Percentiles rank a stretch among this genome's conserved stretches.
Conservation (phyloP, 2,329 filamentous ascomycete genomes). For the Rhinocladiella similis region DNA sequence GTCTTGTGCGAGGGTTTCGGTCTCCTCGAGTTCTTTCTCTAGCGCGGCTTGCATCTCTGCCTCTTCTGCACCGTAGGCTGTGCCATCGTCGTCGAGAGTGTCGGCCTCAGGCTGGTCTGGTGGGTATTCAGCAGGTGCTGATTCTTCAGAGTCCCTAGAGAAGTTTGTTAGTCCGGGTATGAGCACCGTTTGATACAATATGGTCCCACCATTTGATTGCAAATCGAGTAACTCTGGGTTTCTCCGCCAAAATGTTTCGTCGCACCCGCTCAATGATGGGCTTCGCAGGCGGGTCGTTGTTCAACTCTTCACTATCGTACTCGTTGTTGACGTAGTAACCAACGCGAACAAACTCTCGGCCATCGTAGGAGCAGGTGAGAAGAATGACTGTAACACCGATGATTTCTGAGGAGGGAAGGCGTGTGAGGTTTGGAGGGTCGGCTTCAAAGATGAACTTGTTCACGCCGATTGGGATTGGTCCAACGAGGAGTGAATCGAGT, state of each 20-base stretch:
- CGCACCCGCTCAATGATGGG: slow-evolving; percentile 88
- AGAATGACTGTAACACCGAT: slow-evolving; percentile 96
- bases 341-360: slow-evolving; percentile 93
- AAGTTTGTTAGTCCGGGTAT: neutral
- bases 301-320: slow-evolving; percentile 89
- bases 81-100: slow-evolving; percentile 74
- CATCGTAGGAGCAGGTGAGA: slow-evolving; percentile 93
- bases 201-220: slow-evolving; percentile 89
- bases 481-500: slow-evolving; percentile 93
- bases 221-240: slow-evolving; percentile 95
- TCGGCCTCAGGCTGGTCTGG: slow-evolving; percentile 98
- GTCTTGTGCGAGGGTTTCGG: slow-evolving; percentile 44
- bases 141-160: slow-evolving; percentile 91
- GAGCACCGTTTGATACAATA: neutral
- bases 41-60: slow-evolving; percentile 69
- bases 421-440: slow-evolving; percentile 82
- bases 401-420: slow-evolving; percentile 93
- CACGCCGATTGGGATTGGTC: slow-evolving; percentile 93
- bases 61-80: slow-evolving; percentile 89
- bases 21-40: slow-evolving; percentile 52
- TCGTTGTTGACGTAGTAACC: slow-evolving; percentile 99
- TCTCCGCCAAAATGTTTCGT: slow-evolving; percentile 92
- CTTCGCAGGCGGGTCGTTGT: slow-evolving; percentile 85
- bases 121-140: slow-evolving; percentile 91
- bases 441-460: slow-evolving; percentile 99